phyloP scores from a whole-genome alignment of 192 early-diverging fungal genomes.

The Backusella morwellensis region DNA sequence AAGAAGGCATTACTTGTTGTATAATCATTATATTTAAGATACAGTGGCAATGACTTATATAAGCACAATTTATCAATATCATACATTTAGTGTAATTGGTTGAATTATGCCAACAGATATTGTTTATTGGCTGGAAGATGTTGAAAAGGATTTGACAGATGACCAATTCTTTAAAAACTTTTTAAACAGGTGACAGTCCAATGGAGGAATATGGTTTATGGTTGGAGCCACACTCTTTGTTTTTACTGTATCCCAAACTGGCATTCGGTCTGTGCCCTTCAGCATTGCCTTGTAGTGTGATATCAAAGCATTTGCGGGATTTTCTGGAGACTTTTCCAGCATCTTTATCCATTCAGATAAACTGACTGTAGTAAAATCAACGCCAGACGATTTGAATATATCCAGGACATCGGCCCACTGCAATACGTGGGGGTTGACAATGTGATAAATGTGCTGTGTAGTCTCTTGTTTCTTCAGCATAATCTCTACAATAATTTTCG shows the following conservation, averaged over 20 bases:
- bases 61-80: too few relatives aligned
- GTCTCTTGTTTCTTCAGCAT: background rate
- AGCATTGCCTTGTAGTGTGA: slow-evolving; percentile 10
- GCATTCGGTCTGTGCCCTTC: background rate
- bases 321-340: slow-evolving; percentile 12
- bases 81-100: too few relatives aligned
- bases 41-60: too few relatives aligned
- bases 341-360: slow-evolving; percentile 14
- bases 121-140: too few relatives aligned
- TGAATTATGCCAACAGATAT: too few relatives aligned
- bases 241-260: slow-evolving; percentile 17
- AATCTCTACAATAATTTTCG: slow-evolving; percentile 16
- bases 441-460: slow-evolving; percentile 11
- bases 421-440: slow-evolving; percentile 26
- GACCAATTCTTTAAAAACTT: slow-evolving; percentile 14
- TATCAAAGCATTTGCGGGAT: slow-evolving; percentile 27
- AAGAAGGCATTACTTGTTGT: background rate
- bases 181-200: background rate
- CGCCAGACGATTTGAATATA: slow-evolving; percentile 7
- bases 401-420: slow-evolving; percentile 18
- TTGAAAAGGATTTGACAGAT: too few relatives aligned
- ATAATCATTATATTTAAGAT: too few relatives aligned
- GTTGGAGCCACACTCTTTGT: background rate
- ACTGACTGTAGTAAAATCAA: slow-evolving; percentile 14
- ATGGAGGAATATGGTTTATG: background rate